Percentiles rank a stretch among this genome's conserved stretches.
These are phyloP conservation scores for Phytophthora sp. DNA, from an alignment of 352 stramenopile genomes.

Conservation along the genomic window DNA sequence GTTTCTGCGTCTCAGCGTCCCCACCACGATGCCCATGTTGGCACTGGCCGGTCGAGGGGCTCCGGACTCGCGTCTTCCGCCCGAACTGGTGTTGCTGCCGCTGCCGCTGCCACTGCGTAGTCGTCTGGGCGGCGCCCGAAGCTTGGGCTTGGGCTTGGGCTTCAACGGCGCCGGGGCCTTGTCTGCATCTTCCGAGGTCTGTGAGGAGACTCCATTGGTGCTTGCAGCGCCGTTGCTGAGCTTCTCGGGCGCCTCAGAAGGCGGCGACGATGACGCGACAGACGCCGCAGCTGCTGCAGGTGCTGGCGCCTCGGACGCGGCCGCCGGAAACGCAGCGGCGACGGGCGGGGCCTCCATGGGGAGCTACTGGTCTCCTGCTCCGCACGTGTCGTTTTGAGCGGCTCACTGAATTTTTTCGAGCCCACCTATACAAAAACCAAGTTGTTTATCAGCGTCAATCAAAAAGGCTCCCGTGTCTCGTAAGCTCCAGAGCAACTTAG, in stretches of 20 bases:
- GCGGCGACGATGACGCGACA: neutral
- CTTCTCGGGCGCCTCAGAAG: slow-evolving; percentile 3
- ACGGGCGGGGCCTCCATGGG: slow-evolving; percentile 14
- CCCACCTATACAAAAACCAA: slow-evolving; percentile 2
- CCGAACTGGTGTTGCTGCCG: slow-evolving; percentile 40
- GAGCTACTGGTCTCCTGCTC: neutral
- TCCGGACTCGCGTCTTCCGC: slow-evolving; percentile 15
- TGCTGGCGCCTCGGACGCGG: neutral
- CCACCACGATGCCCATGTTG: slow-evolving; percentile 48
- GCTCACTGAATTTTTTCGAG: slow-evolving; percentile 23
- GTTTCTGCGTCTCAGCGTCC: slow-evolving; percentile 45
- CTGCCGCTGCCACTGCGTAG: slow-evolving; percentile 63
- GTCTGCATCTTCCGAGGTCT: neutral
- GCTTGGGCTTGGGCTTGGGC: slow-evolving; percentile 14
- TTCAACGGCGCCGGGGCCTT: slow-evolving; percentile 22
- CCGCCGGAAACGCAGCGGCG: neutral
- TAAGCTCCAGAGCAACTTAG: no score
- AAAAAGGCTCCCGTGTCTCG: no score
- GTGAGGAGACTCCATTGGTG: neutral
- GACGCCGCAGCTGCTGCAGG: neutral
- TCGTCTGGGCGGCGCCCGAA: slow-evolving; percentile 41
- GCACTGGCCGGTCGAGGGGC: slow-evolving; percentile 32
- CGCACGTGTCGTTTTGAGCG: neutral
- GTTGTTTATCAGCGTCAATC: no score
- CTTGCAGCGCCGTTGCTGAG: slow-evolving; percentile 4